Percentiles rank a stretch among this genome's conserved stretches.
Conservation (phyloP, 1,139 yeast genomes). For the Hemisphaericaspora lyxosophila region DNA sequence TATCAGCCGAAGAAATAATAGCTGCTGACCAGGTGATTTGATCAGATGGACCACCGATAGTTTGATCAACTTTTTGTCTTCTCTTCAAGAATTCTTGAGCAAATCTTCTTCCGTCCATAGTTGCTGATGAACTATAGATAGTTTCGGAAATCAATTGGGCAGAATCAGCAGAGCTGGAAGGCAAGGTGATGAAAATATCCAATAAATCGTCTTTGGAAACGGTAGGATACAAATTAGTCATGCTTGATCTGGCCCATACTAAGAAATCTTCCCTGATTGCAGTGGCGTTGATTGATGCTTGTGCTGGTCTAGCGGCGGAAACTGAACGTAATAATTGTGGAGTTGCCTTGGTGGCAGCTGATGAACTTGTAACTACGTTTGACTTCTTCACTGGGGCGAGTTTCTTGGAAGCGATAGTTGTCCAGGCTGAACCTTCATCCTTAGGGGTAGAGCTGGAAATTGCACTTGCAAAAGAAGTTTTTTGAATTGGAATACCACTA, state of each 20-base stretch:
- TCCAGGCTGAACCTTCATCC: constrained; percentile 45
- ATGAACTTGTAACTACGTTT: constrained; percentile 15
- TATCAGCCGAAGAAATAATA: constrained; percentile 47
- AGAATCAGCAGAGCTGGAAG: constrained; percentile 64
- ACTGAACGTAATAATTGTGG: constrained; percentile 51
- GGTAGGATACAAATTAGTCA: constrained; percentile 70
- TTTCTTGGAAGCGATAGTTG: constrained; percentile 33
- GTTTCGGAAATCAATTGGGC: constrained; percentile 89
- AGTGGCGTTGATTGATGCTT: constrained; percentile 28
- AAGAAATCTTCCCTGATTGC: constrained; percentile 64
- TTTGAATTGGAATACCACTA: constrained; percentile 13
- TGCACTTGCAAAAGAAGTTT: constrained; percentile 33
- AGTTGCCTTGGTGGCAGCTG: constrained; percentile 22
- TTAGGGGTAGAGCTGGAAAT: constrained; percentile 26
- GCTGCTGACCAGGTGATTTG: constrained; percentile 71
- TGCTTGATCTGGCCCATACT: constrained; percentile 78
- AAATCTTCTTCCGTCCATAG: constrained; percentile 94
- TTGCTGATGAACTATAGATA: constrained; percentile 82
- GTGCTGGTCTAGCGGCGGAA: constrained; percentile 34
- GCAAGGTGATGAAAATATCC: constrained; percentile 77
- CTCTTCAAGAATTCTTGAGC: constrained; percentile 86
- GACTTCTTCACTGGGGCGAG: constrained; percentile 23
- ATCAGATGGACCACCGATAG: constrained; percentile 44
- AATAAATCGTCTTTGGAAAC: constrained; percentile 76
- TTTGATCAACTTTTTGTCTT: constrained; percentile 67